phyloP scores from a whole-genome alignment of 345 rosid species.

The Eutrema japonicum region DNA sequence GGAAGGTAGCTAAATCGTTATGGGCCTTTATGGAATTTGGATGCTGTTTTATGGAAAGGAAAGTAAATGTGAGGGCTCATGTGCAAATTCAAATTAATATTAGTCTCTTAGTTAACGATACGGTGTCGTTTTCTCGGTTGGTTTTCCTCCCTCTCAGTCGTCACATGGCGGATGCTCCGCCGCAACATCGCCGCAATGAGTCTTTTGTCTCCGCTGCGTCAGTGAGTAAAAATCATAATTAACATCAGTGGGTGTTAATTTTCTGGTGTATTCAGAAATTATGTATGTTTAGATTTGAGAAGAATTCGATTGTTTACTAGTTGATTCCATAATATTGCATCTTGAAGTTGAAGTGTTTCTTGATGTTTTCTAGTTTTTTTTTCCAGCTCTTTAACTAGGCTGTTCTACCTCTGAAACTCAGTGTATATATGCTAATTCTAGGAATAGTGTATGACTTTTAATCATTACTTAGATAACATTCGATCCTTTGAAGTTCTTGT shows the following conservation, averaged over 20 bases:
- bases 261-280: neutral
- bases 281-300: neutral
- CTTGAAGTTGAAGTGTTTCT: neutral
- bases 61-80: conserved; percentile 13
- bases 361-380: neutral
- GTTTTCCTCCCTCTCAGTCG: conserved; percentile 14
- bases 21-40: conserved; percentile 11
- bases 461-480: neutral
- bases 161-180: conserved; percentile 26
- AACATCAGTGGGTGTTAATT: neutral
- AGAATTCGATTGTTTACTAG: neutral
- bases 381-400: neutral
- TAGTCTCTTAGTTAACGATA: neutral
- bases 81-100: neutral
- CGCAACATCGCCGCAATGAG: conserved; percentile 11
- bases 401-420: no score
- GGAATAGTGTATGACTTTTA: conserved; percentile 5
- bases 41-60: neutral
- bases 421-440: neutral
- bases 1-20: neutral
- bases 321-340: conserved; percentile 2
- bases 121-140: neutral
- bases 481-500: neutral
- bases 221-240: neutral
- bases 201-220: neutral